Evolutionary conservation across 495 filamentous ascomycete genomes (phyloP), one percentile per base, ranked within the genome.

Genomic region (Lichina pygmaea): DNA sequence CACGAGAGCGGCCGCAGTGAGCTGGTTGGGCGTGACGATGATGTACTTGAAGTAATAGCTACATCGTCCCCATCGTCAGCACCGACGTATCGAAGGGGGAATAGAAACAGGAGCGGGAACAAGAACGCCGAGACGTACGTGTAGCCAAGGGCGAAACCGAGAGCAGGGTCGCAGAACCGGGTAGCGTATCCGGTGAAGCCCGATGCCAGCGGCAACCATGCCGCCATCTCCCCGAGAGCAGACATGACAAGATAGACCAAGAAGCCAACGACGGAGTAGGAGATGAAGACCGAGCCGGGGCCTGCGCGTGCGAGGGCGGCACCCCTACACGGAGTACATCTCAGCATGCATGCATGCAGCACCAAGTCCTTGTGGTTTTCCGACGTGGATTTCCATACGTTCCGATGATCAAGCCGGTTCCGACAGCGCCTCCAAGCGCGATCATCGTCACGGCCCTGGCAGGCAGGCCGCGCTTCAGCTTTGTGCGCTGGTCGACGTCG

Each of bases 381-480:
- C 16, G 42, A 43, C 15, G 10, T 47, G 10, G 30, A 15, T 34
- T 41, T 32, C 42, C 24, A 34, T 44, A 33, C 46, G 16, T 37
- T 17, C 62, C 69, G 44, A 74, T 67, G 54, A 72, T 70, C 52
- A 75, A 55, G 17, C 73, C 77, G 33, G 78, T 83, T 49, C 80
- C 81, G 50, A 91, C 80, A 9, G 82, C 81, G 42, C 79, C 78
- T 31, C 82, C 81, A 51, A 91, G 82, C 5, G 81, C 82, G 66
- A 91, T 86, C 72, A 84, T 73, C 51, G 74, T 74, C 50, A 82
- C 70, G 46, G 81, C 77, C 33, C 75, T 66, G 2, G 76, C 66
- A 48, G 72, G 70, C 42, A 83, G 58, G 6, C 68, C 67, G 36
- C 74, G 70, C 43, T 73, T 74, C 13, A 84, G 49, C 46, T 39